Evolutionary conservation across 176 grass and related monocot genomes (phyloP), one percentile per base, ranked within the genome.

Genomic region (Ensete ventricosum): DNA sequence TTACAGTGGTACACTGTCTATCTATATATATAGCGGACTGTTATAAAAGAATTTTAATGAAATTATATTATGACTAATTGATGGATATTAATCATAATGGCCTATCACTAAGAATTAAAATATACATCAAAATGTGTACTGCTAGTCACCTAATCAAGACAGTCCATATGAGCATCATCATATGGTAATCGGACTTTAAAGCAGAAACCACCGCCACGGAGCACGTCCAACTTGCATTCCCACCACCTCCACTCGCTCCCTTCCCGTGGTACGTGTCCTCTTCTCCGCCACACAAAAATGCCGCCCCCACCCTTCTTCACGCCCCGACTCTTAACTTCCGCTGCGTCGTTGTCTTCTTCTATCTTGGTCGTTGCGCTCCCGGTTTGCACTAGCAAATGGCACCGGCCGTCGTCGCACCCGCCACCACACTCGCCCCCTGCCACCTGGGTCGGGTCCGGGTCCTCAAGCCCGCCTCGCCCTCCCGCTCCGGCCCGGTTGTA

Each of bases 401-500:
- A 9, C 9, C 58, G 6, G 43, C 19, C 1, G 48, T 76, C 19
- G n/a, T 23, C 43, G 25, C 74, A 62, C 74, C 74, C 11, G 17
- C 58, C 17, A 25, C 29, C 52, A 57, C 72, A 29, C 29, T 67
- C 19, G 67, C 52, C 8, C 55, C 73, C 14, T 73, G 88, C 14
- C 85, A 97, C 82, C 87, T 79, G 5, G 51, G 70, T 13, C 93
- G 93, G 55, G 77, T 97, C 71, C 90, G 85, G 26, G 69, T 97
- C 34, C 71, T 97, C 71, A 79, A 67, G 10, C 53, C 77, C 0
- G 85, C 89, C 20, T 59, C 34, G 14, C 43, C 74, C 7, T 21
- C 67, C 55, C 68, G 69, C 1, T 24, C 79, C 64, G 82, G 85
- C 21, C 90, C 89, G n/a, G 93, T 97, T 54, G 80, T 97, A 54